A percentile compares a stretch with the other conserved stretches of the same genome.
Conservation (phyloP, 2,329 filamentous ascomycete species). For the Talaromyces sp. region DNA sequence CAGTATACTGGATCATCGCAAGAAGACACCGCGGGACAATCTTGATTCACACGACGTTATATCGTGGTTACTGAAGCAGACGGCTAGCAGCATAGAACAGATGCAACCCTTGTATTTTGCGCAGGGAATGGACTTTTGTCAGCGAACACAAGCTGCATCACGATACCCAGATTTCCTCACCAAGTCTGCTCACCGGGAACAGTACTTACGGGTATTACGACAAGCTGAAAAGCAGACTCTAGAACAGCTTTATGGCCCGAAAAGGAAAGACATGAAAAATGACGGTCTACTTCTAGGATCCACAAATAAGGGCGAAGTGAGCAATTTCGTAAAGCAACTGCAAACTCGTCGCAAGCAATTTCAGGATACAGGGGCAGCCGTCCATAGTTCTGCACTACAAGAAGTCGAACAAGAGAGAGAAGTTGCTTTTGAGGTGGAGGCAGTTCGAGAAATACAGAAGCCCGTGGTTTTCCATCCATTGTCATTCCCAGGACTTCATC, state of each 20-base stretch:
- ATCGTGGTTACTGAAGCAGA: slow-evolving; percentile 59
- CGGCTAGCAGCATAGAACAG: slow-evolving; percentile 55
- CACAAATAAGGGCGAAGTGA: slow-evolving; percentile 24
- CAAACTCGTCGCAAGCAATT: not conserved
- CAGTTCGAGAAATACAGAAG: slow-evolving; percentile 51
- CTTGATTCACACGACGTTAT: slow-evolving; percentile 50
- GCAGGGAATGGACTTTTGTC: slow-evolving; percentile 58
- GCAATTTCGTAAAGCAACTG: slow-evolving; percentile 24
- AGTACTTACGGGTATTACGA: slow-evolving; percentile 42
- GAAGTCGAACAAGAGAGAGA: slow-evolving; percentile 57
- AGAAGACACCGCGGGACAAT: slow-evolving; percentile 18
- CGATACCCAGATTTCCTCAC: slow-evolving; percentile 39
- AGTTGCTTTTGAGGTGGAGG: slow-evolving; percentile 45
- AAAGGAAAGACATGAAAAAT: slow-evolving; percentile 12
- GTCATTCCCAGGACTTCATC: slow-evolving; percentile 43
- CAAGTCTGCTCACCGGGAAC: slow-evolving; percentile 25
- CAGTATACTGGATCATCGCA: slow-evolving; percentile 49
- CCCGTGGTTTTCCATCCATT: slow-evolving; percentile 37
- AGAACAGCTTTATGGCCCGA: slow-evolving; percentile 52
- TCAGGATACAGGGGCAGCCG: not conserved
- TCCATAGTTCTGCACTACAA: slow-evolving; percentile 21
- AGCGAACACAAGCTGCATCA: slow-evolving; percentile 46
- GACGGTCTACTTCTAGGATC: slow-evolving; percentile 16
- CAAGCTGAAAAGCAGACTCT: slow-evolving; percentile 54
- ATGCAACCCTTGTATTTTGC: slow-evolving; percentile 54